Evolutionary conservation across 2,329 filamentous ascomycete genomes (phyloP), one percentile per base, ranked within the genome.

Genomic region (Fusarium newnesense): DNA sequence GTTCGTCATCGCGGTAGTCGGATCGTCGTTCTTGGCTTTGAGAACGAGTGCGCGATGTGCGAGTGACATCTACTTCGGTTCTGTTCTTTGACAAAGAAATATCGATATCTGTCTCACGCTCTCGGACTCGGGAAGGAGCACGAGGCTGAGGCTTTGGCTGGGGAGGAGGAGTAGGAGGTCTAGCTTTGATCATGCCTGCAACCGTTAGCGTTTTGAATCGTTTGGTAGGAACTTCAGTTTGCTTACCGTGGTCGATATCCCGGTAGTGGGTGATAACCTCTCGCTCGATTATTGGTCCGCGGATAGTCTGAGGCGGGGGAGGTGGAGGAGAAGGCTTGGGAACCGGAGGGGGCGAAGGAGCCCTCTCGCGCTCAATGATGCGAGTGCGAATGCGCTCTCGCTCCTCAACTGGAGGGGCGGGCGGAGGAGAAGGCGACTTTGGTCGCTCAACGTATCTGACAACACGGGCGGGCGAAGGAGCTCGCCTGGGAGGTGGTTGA

Each of bases 231-330:
- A 32, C 9, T 52, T 50, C 11, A 13, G 18, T 39, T 12, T 43
- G 34, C 90, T 80, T 85, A 94, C 93, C 95, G 83, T 97, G 94
- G 79, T 97, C 93, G 76, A 97, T 92, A 79, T 96, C 93, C 65
- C 92, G 89, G 80, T 96, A 96, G 82, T 96, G 94, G 1, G 94
- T 97, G 74, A 97, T 95, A 66, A 97, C 91, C 79, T 97, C 94
- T 78, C 96, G 91, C 82, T 96, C 93, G 75, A 97, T 94, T 2
- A 92, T 93, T 39, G 94, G 94, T 26, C 92, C 91, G 46, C 90
- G 88, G 76, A 96, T 91, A 49, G 93, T 87, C 72, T 88, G 87
- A 36, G 90, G 90, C 49, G 88, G 89, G n/a, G 88, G 86, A 13
- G 88, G 87, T 18, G 87, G 86, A 8, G 89, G 89, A 26, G 88